Percentiles rank a stretch among this genome's conserved stretches.
phyloP scores from a whole-genome alignment of 352 stramenopile genomes.

The Globisporangium parvum region DNA sequence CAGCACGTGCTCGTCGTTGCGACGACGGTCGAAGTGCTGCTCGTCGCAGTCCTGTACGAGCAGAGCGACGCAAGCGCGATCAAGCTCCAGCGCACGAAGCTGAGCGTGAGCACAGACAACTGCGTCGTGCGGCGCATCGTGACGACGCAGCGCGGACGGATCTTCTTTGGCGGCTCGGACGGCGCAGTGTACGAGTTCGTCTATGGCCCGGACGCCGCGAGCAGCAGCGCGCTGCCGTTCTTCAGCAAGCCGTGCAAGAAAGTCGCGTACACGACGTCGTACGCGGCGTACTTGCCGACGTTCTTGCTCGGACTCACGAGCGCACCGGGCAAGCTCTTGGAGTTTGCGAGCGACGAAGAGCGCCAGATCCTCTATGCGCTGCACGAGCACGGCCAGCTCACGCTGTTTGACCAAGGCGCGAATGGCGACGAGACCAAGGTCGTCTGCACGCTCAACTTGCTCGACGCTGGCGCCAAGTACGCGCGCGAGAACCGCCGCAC shows the following conservation, averaged over 20 bases:
- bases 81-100: slow-evolving; percentile 80
- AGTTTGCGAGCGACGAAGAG: slow-evolving; percentile 86
- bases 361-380: slow-evolving; percentile 90
- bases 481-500: slow-evolving; percentile 77
- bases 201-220: slow-evolving; percentile 47
- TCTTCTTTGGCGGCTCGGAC: slow-evolving; percentile 97
- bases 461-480: slow-evolving; percentile 72
- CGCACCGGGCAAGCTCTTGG: slow-evolving; percentile 77
- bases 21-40: slow-evolving; percentile 92
- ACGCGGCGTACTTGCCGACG: slow-evolving; percentile 70
- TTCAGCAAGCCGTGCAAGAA: slow-evolving; percentile 86
- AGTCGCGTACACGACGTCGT: slow-evolving; percentile 87
- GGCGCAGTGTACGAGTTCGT: slow-evolving; percentile 93
- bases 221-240: slow-evolving; percentile 24
- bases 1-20: slow-evolving; percentile 93
- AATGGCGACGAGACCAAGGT: slow-evolving; percentile 51
- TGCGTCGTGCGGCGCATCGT: slow-evolving; percentile 90
- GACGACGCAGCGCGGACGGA: slow-evolving; percentile 80
- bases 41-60: slow-evolving; percentile 87
- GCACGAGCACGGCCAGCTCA: slow-evolving; percentile 72
- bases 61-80: slow-evolving; percentile 35
- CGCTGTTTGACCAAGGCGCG: slow-evolving; percentile 64
- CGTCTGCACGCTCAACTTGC: slow-evolving; percentile 61
- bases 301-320: slow-evolving; percentile 75
- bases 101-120: slow-evolving; percentile 91